Evolutionary conservation across 495 filamentous ascomycete genomes (phyloP).

Genomic region (Penicillium samsonianum): DNA sequence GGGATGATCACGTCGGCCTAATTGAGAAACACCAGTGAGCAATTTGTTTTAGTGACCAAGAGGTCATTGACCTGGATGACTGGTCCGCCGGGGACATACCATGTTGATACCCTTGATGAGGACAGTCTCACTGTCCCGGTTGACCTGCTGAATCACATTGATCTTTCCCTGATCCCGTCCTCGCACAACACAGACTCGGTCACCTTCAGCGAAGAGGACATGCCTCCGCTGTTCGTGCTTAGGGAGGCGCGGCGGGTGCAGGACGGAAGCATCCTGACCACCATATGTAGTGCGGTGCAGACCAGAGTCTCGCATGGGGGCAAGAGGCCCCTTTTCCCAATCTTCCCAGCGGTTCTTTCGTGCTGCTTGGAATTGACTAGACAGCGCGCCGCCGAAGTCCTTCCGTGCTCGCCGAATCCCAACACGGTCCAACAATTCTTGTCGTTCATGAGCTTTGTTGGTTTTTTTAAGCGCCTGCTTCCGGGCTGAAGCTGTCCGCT

Average conservation of each 20-base stretch:
- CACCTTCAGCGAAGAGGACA: conserved; percentile 65
- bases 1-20: conserved; percentile 62
- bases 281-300: conserved; percentile 49
- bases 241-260: conserved; percentile 41
- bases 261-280: conserved; percentile 43
- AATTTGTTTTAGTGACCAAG: not conserved
- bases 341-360: conserved; percentile 59
- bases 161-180: conserved; percentile 82
- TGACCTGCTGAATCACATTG: conserved; percentile 61
- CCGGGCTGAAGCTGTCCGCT: conserved; percentile 65
- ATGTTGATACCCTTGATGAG: conserved; percentile 63
- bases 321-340: conserved; percentile 72
- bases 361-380: conserved; percentile 34
- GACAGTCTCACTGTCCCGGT: conserved; percentile 57
- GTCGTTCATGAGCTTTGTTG: conserved; percentile 45
- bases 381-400: conserved; percentile 36
- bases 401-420: conserved; percentile 35
- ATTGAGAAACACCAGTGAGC: conserved; percentile 14
- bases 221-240: conserved; percentile 53
- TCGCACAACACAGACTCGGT: conserved; percentile 76
- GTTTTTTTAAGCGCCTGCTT: conserved; percentile 56
- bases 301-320: conserved; percentile 69
- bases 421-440: conserved; percentile 35
- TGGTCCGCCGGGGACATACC: conserved; percentile 48
- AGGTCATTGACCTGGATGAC: not conserved